Evolutionary conservation across 768 basidiomycete genomes (phyloP).

Genomic region (Leccinum variicolor): DNA sequence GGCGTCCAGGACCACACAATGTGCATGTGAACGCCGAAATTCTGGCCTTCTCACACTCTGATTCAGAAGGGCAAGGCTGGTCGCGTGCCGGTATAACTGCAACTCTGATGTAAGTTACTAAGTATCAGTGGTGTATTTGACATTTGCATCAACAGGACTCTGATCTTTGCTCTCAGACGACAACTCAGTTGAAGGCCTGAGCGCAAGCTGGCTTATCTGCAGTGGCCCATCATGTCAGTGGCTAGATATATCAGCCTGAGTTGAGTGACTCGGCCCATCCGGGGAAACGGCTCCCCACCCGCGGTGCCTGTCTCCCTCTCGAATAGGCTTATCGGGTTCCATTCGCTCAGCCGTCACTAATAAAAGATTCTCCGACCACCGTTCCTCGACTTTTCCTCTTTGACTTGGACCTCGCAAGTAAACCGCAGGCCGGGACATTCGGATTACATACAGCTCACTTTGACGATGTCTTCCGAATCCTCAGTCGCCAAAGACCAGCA

Average conservation of each 20-base stretch:
- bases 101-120: background rate
- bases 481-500: conserved; percentile 15
- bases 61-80: no score
- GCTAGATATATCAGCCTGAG: background rate
- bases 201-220: no score
- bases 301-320: background rate
- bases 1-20: background rate
- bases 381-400: background rate
- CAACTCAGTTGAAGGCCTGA: no score
- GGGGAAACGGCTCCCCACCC: background rate
- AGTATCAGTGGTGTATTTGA: background rate
- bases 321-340: background rate
- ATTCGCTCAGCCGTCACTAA: background rate
- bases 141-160: background rate
- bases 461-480: conserved; percentile 14
- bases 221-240: no score
- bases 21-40: background rate
- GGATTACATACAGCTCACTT: background rate
- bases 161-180: no score
- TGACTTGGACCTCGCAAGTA: background rate
- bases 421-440: background rate
- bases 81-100: background rate
- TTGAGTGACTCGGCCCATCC: background rate
- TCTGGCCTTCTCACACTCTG: background rate
- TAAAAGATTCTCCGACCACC: background rate